phyloP scores from a whole-genome alignment of 768 basidiomycete species.

The Tylopilus sp. region DNA sequence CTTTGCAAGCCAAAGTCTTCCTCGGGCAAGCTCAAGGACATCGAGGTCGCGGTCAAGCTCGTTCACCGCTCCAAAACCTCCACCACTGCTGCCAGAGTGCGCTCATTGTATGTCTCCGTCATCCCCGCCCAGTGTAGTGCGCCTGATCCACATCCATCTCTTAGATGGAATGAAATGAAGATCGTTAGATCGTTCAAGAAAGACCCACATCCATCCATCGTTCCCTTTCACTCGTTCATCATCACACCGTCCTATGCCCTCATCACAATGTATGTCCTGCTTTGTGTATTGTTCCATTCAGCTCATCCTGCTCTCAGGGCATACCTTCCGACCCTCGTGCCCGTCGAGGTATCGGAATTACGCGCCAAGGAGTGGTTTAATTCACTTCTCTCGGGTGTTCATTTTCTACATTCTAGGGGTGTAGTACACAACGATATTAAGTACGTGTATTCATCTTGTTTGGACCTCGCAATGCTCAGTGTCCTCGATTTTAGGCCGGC shows the following conservation, averaged over 20 bases:
- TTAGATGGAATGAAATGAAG: slow-evolving; percentile 99
- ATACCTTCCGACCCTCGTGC: slow-evolving; percentile 79
- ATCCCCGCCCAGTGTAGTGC: not conserved
- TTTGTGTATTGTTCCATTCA: slow-evolving; percentile 1
- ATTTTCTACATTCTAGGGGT: slow-evolving; percentile 79
- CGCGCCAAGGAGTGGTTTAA: slow-evolving; percentile 81
- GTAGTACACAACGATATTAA: slow-evolving; percentile 95
- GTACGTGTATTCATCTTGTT: slow-evolving; percentile 41
- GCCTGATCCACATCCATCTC: not conserved
- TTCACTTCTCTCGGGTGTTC: slow-evolving; percentile 75
- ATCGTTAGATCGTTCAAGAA: slow-evolving; percentile 81
- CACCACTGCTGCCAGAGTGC: slow-evolving; percentile 85
- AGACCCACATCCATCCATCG: slow-evolving; percentile 88
- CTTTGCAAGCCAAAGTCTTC: slow-evolving; percentile 60
- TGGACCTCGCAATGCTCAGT: not conserved
- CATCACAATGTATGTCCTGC: slow-evolving; percentile 76
- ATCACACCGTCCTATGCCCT: slow-evolving; percentile 88
- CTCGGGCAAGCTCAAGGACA: slow-evolving; percentile 39
- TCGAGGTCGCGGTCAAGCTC: slow-evolving; percentile 85
- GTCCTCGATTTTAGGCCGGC: slow-evolving; percentile 57
- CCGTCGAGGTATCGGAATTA: slow-evolving; percentile 80
- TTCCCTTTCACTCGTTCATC: slow-evolving; percentile 91
- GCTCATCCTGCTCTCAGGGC: slow-evolving; percentile 51
- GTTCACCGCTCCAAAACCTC: slow-evolving; percentile 80
- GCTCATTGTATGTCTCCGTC: slow-evolving; percentile 63